A percentile compares a stretch with the other conserved stretches of the same genome.
These are phyloP conservation scores for Chloromonas sp. DNA, from an alignment of 163 green algal genomes.

Conservation along the genomic window DNA sequence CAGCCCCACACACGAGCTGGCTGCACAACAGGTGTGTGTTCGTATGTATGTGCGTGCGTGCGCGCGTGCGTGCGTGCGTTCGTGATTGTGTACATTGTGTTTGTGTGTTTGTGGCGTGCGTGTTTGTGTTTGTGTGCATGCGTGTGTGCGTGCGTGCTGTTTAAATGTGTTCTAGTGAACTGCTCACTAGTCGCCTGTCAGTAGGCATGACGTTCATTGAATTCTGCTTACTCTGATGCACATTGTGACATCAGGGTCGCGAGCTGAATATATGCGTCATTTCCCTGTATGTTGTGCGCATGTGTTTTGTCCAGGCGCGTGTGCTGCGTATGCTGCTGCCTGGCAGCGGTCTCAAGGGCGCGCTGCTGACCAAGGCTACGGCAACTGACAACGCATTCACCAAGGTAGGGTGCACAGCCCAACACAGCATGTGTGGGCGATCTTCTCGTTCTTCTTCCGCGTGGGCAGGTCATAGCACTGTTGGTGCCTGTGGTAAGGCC, in stretches of 20 bases:
- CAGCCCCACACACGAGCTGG: slow-evolving; percentile 81
- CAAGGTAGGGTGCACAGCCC: slow-evolving; percentile 35
- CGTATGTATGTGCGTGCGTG: neutral
- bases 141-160: neutral
- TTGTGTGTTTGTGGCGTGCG: neutral
- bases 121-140: neutral
- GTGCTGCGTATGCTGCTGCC: slow-evolving; percentile 67
- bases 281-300: neutral
- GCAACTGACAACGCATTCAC: slow-evolving; percentile 62
- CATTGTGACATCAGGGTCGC: too few relatives aligned
- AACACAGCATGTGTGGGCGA: too few relatives aligned
- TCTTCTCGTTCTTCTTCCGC: too few relatives aligned
- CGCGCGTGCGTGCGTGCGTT: neutral
- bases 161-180: neutral
- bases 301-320: slow-evolving; percentile 24
- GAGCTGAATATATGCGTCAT: neutral
- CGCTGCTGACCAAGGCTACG: slow-evolving; percentile 69
- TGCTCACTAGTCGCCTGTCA: too few relatives aligned
- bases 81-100: neutral
- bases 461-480: too few relatives aligned
- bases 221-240: too few relatives aligned
- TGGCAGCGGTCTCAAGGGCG: slow-evolving; percentile 47
- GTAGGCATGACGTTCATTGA: too few relatives aligned
- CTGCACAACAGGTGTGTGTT: slow-evolving; percentile 52
- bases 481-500: too few relatives aligned